Conservation (phyloP, 495 filamentous ascomycete species). For the Trichoderma parareesei region DNA sequence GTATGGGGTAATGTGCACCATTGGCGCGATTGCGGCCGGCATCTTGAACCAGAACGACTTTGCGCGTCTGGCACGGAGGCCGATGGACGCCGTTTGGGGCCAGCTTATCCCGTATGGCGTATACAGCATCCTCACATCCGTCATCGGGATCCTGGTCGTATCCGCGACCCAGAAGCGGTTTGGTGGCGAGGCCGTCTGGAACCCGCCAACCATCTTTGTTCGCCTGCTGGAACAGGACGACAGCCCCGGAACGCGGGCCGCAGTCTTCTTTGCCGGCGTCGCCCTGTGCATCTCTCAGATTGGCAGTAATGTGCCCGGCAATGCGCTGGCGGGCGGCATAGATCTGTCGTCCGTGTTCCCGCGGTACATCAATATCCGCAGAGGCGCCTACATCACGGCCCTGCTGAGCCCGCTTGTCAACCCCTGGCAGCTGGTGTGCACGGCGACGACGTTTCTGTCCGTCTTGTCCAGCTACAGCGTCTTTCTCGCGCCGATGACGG, state of each 20-base stretch:
- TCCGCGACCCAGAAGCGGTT: slow-evolving; percentile 22
- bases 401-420: slow-evolving; percentile 33
- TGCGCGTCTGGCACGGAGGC: background rate
- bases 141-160: slow-evolving; percentile 31
- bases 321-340: slow-evolving; percentile 24
- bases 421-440: slow-evolving; percentile 41
- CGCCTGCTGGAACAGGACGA: slow-evolving; percentile 23
- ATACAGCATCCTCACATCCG: background rate
- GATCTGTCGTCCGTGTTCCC: slow-evolving; percentile 35
- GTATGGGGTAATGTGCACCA: background rate
- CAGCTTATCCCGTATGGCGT: background rate
- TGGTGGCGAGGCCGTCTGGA: slow-evolving; percentile 35
- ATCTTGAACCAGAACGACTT: slow-evolving; percentile 6
- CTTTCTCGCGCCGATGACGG: slow-evolving; percentile 31
- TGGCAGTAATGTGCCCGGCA: slow-evolving; percentile 25
- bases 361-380: slow-evolving; percentile 38
- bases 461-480: slow-evolving; percentile 38
- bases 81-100: slow-evolving; percentile 1
- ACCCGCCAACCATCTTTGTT: slow-evolving; percentile 29
- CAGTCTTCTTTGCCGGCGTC: slow-evolving; percentile 37
- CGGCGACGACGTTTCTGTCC: slow-evolving; percentile 36
- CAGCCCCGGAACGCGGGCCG: slow-evolving; percentile 28
- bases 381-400: slow-evolving; percentile 33
- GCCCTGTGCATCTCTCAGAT: slow-evolving; percentile 27
- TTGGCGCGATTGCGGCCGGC: background rate